Evolutionary conservation across 352 stramenopile species (phyloP), one percentile per base, ranked within the genome.

Genomic region (Thraustochytrium striatum): DNA sequence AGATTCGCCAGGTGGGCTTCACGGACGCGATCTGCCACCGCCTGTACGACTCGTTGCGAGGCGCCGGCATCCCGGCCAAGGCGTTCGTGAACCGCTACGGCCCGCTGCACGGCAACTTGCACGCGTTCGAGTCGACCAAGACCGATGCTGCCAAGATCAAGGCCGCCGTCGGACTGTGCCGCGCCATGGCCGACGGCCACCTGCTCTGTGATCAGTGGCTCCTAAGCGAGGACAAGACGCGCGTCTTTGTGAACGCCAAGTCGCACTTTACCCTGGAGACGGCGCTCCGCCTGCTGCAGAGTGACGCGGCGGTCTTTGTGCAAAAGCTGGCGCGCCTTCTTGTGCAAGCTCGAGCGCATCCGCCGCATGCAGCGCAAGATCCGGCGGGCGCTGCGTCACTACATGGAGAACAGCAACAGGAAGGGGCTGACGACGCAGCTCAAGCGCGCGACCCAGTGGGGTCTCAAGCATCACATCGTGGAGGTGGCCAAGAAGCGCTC

Each of bases 301-400:
- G 13, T 7, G 65, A 75, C 16, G 65, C 50, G 16, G 35, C 65
- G 36, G 41, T 62, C 21, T 16, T 41, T 9, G 11, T 61, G 1
- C 11, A 39, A 30, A 16, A 25, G 3, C n/a, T 61, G 44, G 65
- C 52, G 61, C 65, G 65, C 21, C 28, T n/a, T 5, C 8, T 70
- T 75, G 21, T 75, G 32, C 41, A 39, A 30, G 41, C 30, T 58
- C 47, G 65, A 75, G 52, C 3, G 43, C 25, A 75, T 75, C 35
- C 65, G 65, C 52, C 65, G 65, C 36, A 75, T 75, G 65, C 65
- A 75, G 16, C 2, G 3, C 7, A 16, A 61, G 1, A 75, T 75
- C 65, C 43, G 28, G 9, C 2, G 30, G 2, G 32, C 16, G 19
- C 65, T 75, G 3, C 19, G 43, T 0, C 11, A 9, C 11, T 39